Evolutionary conservation across 78 protist genomes (phyloP).

Genomic region (Chrysochromulina parva): DNA sequence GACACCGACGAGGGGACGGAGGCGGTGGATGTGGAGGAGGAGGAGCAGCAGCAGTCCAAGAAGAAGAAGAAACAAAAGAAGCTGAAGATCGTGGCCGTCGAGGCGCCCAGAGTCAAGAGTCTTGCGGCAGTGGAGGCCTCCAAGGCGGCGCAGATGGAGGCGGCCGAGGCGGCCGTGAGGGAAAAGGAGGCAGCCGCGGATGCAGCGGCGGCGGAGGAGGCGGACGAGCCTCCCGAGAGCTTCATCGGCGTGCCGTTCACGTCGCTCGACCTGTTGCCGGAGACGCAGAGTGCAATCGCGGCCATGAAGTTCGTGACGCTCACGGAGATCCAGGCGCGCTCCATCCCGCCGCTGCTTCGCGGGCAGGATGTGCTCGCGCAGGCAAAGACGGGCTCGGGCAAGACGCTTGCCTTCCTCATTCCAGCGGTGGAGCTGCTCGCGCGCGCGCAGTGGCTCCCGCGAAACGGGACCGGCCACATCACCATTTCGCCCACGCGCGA

Average conservation of each 20-base stretch:
- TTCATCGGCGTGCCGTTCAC: slow-evolving; percentile 35
- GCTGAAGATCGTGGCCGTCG: background rate
- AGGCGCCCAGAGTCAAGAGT: no score
- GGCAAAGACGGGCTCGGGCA: slow-evolving; percentile 97
- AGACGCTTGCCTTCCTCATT: slow-evolving; percentile 95
- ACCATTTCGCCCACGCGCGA: slow-evolving; percentile 91
- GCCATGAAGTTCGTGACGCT: slow-evolving; percentile 74
- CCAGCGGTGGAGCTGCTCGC: slow-evolving; percentile 91
- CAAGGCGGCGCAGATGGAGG: background rate
- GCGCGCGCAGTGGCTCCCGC: slow-evolving; percentile 52
- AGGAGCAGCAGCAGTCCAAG: background rate
- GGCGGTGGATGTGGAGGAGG: background rate
- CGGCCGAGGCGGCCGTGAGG: background rate
- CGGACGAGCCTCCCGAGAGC: background rate
- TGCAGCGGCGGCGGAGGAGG: background rate
- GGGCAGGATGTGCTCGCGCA: slow-evolving; percentile 92
- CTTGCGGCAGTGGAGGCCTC: background rate
- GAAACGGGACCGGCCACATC: slow-evolving; percentile 80
- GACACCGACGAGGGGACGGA: no score
- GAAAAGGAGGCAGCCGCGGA: background rate
- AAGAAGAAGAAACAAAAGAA: background rate
- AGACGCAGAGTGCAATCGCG: slow-evolving; percentile 65
- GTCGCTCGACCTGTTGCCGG: slow-evolving; percentile 57
- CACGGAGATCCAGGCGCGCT: slow-evolving; percentile 88
- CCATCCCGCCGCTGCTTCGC: slow-evolving; percentile 84